Evolutionary conservation across 345 rosid genomes (phyloP).

Genomic region (Durio zibethinus): DNA sequence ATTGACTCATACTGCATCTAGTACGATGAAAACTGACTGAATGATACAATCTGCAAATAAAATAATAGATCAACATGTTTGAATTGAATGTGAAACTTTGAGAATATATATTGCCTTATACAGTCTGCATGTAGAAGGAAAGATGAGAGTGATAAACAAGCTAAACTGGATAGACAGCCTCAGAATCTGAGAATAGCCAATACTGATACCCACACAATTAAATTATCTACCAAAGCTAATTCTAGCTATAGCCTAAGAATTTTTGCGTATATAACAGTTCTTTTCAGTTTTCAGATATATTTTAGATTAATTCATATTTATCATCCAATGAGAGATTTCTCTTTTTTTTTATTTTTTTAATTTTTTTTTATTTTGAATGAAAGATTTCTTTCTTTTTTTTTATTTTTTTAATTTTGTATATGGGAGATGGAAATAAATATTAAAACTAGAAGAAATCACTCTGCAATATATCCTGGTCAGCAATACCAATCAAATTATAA

Average conservation of each 20-base stretch:
- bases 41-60: neutral
- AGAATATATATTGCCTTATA: neutral
- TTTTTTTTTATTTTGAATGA: neutral
- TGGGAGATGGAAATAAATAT: neutral
- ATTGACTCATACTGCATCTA: neutral
- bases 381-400: too few relatives aligned
- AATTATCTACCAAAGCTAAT: neutral
- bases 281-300: neutral
- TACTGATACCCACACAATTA: neutral
- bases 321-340: neutral
- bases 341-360: too few relatives aligned
- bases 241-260: neutral
- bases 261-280: neutral
- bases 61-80: neutral
- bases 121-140: neutral
- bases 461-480: neutral
- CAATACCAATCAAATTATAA: neutral
- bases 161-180: neutral
- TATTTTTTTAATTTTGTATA: neutral
- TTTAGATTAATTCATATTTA: neutral
- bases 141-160: neutral
- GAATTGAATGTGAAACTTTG: neutral
- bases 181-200: neutral
- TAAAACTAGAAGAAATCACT: neutral
- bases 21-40: neutral